These are phyloP conservation scores for Aphanomyces euteiches DNA, from an alignment of 352 stramenopile genomes.

Conservation along the genomic window DNA sequence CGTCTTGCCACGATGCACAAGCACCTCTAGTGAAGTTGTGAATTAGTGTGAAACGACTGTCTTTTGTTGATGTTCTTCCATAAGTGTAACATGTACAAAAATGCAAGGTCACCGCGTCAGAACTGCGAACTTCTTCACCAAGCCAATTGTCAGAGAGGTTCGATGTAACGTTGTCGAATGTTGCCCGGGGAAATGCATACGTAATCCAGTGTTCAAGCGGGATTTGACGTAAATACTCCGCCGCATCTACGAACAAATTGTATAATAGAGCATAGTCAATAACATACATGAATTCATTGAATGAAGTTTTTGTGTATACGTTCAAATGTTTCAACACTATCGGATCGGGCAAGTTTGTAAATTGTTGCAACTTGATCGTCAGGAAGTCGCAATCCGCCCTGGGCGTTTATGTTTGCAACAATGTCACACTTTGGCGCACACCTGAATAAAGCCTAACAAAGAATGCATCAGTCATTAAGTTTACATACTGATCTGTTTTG, in stretches of 20 bases:
- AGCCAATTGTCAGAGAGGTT: too few species aligned
- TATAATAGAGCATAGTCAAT: not conserved
- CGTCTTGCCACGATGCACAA: too few species aligned
- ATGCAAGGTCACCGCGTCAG: too few species aligned
- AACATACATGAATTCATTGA: not conserved
- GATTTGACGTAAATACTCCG: not conserved
- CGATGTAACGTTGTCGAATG: slow-evolving; percentile 3
- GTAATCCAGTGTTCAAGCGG: not conserved
- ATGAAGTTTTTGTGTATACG: not conserved
- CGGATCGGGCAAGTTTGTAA: not conserved
- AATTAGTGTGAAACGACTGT: too few species aligned
- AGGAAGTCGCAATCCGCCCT: not conserved
- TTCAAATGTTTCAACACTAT: slow-evolving; percentile 1
- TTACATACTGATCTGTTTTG: too few species aligned
- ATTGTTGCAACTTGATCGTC: not conserved
- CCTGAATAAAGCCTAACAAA: not conserved
- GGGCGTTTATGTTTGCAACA: not conserved
- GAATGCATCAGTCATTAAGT: too few species aligned
- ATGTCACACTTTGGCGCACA: not conserved
- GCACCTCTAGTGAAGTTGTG: too few species aligned
- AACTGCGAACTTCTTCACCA: too few species aligned
- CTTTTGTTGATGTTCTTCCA: too few species aligned
- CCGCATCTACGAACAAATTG: not conserved
- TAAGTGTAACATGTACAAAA: too few species aligned
- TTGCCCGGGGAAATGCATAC: not conserved